Conservation (phyloP, 495 filamentous ascomycete species). For the Penicillium chermesinum region DNA sequence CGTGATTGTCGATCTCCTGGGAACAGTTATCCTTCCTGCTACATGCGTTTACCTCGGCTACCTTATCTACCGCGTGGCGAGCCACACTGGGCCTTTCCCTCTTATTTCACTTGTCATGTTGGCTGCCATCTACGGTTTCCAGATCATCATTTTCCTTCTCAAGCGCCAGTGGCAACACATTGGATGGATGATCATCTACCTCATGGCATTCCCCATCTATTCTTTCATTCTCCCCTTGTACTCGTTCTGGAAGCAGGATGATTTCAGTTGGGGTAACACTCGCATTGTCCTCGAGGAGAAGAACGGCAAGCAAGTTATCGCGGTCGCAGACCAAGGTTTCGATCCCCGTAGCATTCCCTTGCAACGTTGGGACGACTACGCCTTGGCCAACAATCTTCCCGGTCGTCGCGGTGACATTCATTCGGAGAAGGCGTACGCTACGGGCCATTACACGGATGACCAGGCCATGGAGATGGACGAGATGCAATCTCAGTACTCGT, state of each 20-base stretch:
- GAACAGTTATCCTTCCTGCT: slow-evolving; percentile 88
- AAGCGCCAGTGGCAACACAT: slow-evolving; percentile 97
- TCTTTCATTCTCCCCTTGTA: slow-evolving; percentile 89
- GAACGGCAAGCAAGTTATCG: slow-evolving; percentile 81
- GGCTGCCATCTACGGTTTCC: slow-evolving; percentile 88
- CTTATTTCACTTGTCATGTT: slow-evolving; percentile 83
- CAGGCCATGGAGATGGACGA: slow-evolving; percentile 88
- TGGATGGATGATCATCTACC: slow-evolving; percentile 99
- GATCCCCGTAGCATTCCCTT: slow-evolving; percentile 89
- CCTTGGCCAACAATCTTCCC: slow-evolving; percentile 81
- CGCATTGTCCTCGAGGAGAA: slow-evolving; percentile 88
- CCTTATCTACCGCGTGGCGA: slow-evolving; percentile 75
- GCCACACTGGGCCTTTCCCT: slow-evolving; percentile 69
- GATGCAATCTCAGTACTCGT: slow-evolving; percentile 93
- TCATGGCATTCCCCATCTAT: slow-evolving; percentile 89
- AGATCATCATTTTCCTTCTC: slow-evolving; percentile 91
- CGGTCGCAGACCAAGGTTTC: slow-evolving; percentile 80
- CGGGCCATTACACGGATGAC: slow-evolving; percentile 56
- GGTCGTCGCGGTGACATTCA: slow-evolving; percentile 70
- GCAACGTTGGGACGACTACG: slow-evolving; percentile 97
- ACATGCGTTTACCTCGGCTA: slow-evolving; percentile 88
- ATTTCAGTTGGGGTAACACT: slow-evolving; percentile 58
- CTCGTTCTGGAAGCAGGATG: slow-evolving; percentile 99
- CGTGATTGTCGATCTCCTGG: slow-evolving; percentile 89
- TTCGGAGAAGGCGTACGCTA: slow-evolving; percentile 57